Conservation (phyloP, 176 grass and related monocot species). For the Neostapfia colusana region DNA sequence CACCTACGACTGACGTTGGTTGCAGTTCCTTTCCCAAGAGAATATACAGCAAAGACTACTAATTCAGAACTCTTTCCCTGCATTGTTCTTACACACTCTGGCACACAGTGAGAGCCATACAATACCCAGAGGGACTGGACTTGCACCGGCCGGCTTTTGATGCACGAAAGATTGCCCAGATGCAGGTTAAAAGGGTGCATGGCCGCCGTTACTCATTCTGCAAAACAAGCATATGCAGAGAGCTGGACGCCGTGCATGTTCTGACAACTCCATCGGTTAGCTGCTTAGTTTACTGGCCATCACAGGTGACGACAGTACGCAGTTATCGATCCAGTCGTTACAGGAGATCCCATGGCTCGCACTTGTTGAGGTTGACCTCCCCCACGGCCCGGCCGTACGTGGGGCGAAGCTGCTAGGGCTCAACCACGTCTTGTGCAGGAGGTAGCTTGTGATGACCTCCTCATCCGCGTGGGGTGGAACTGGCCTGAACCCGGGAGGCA, state of each 20-base stretch:
- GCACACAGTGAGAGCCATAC: neutral
- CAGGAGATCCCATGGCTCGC: constrained; percentile 87
- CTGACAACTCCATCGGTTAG: neutral
- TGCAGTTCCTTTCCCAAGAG: neutral
- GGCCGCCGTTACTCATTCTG: neutral
- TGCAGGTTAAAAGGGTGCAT: neutral
- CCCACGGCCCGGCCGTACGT: constrained; percentile 36
- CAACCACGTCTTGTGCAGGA: constrained; percentile 41
- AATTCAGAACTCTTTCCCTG: neutral
- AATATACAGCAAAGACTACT: neutral
- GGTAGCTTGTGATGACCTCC: constrained; percentile 56
- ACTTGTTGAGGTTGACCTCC: constrained; percentile 87
- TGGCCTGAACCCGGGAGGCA: constrained; percentile 66
- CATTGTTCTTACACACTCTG: neutral
- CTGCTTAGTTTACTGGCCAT: neutral
- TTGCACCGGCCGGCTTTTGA: neutral
- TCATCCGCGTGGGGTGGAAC: constrained; percentile 52
- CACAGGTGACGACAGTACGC: too few species aligned
- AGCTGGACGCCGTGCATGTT: constrained; percentile 13
- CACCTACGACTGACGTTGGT: neutral
- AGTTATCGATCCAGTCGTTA: neutral
- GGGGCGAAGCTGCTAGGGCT: constrained; percentile 49
- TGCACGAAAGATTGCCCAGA: constrained; percentile 32
- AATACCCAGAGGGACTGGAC: neutral
- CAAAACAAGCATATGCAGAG: neutral